Evolutionary conservation across 441 rosid genomes (phyloP), one percentile per base, ranked within the genome.

Genomic region (Populus hybrid): DNA sequence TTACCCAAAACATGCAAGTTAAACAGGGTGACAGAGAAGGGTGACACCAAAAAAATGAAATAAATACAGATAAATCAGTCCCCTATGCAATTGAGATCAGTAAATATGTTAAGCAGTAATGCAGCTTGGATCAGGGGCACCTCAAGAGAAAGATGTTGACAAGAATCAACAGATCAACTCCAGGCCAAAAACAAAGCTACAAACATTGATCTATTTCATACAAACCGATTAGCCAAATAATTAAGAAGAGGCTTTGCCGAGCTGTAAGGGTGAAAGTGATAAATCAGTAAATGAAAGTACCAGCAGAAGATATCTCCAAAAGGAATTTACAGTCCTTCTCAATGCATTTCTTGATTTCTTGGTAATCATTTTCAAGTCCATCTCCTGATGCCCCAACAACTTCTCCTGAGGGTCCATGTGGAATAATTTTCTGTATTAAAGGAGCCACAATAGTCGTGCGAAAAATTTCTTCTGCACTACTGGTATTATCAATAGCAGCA

Each of bases 401-500:
- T 72, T 64, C 84, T 64, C 73, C 88, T 36, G 88, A 84, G 20
- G 88, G 81, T 66, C 88, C 96, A 77, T 85, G 88, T 77, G 86
- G 85, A 80, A 96, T 85, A 76, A 91, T 84, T 81, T 89, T 92
- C 87, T 86, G 89, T 78, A 89, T 78, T 81, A 86, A 61, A 42
- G 98, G 99, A 83, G 94, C 87, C 81, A 96, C 98, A 14, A 92
- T 72, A 57, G 90, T 87, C n/a, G 89, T 87, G 70, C 95, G 93
- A 16, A 93, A 96, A 81, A 90, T 85, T 82, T 96, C 98, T 84
- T 94, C 99, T 30, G 98, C 96, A 66, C 83, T 91, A 34, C 50
- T 80, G 77, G 90, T 89, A 80, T 93, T 94, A 83, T 96, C 98
- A 10, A 92, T 87, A 77, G 98, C 98, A 81, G 99, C 98, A 83